Evolutionary conservation across 2,329 filamentous ascomycete species (phyloP).

Genomic region (Claviceps cyperi): DNA sequence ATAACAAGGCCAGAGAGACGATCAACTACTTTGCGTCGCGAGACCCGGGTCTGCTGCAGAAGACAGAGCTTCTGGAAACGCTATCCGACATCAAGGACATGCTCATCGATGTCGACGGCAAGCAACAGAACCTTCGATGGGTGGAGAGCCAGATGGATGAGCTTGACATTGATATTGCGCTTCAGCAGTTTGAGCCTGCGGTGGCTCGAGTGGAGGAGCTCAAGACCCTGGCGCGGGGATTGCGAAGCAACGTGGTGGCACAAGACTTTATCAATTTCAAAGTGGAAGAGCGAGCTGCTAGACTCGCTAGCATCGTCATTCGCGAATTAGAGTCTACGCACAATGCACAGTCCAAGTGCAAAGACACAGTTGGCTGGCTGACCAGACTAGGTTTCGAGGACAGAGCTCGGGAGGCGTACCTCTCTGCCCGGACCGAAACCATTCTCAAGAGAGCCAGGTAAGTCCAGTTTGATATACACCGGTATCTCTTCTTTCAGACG

Average conservation of each 20-base stretch:
- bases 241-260: conserved; percentile 75
- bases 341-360: conserved; percentile 61
- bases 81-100: conserved; percentile 71
- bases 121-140: conserved; percentile 91
- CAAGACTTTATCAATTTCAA: conserved; percentile 90
- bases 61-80: conserved; percentile 66
- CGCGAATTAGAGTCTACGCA: conserved; percentile 67
- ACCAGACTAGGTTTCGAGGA: conserved; percentile 82
- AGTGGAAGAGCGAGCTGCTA: conserved; percentile 69
- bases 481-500: too few species aligned
- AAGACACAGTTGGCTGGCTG: conserved; percentile 71
- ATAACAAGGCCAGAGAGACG: conserved; percentile 69
- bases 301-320: conserved; percentile 61
- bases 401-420: conserved; percentile 71
- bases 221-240: conserved; percentile 58
- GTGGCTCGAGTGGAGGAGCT: conserved; percentile 77
- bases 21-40: conserved; percentile 75
- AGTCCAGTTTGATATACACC: background rate
- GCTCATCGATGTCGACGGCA: conserved; percentile 89
- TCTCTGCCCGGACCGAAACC: conserved; percentile 61
- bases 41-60: conserved; percentile 62
- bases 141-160: conserved; percentile 92
- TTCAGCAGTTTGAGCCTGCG: conserved; percentile 76
- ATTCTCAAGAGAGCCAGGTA: conserved; percentile 76
- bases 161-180: conserved; percentile 86